Evolutionary conservation across 345 rosid species (phyloP), one percentile per base, ranked within the genome.

Genomic region (Bretschneidera sinensis): DNA sequence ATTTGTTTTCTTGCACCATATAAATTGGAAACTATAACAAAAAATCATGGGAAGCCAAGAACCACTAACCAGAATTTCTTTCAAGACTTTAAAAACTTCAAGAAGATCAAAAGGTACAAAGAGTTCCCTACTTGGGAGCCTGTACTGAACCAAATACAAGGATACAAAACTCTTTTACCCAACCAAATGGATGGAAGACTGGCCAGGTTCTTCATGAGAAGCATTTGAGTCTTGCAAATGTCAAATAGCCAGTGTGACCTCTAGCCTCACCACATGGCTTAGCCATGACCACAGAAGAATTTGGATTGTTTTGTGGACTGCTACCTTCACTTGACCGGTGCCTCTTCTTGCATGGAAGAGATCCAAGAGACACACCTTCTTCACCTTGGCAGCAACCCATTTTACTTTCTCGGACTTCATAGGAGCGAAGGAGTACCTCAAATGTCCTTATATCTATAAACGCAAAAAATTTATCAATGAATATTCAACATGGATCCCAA

Each of bases 161-260:
- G n/a, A n/a, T n/a, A 33, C 35, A 11, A 21, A 59, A 59, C 24
- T 18, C 21, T 23, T 53, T 17, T 17, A 16, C 21, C 39, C 54
- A 24, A 19, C 14, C 47, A 16, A 33, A 23, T 49, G 54, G 45
- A 19, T 15, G 35, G 21, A 17, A 20, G 0, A 23, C 25, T 4
- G 35, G 35, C 35, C 31, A 7, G 8, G 22, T 11, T 69, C 58
- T 59, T 81, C 73, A 83, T 6, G 50, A 43, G 1, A 71, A 57
- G 61, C 96, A 90, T 52, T 79, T 79, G 23, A 86, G 92, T 71
- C 99, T 83, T 48, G 96, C 95, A 53, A 94, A 90, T 57, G 97
- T 94, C 74, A 94, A 73, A 69, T 86, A 94, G 24, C 99, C 99
- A 1, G 97, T 94, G 73, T 94, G 99, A 57, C 99, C 97, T 82